Evolutionary conservation across 345 rosid species (phyloP).

Genomic region (Adansonia digitata): DNA sequence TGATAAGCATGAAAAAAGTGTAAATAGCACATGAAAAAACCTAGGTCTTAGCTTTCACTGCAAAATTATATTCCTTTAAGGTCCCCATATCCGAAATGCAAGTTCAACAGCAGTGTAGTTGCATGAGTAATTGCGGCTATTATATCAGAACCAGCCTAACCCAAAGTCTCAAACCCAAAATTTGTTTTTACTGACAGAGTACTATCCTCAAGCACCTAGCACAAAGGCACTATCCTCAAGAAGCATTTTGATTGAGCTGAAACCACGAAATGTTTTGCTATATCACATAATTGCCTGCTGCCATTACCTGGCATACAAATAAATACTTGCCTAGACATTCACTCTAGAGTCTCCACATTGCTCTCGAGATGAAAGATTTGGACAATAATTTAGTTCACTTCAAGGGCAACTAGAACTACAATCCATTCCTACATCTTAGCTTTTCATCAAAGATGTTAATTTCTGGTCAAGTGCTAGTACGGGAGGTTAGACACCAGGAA

Average conservation of each 20-base stretch:
- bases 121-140: no score
- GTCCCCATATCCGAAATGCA: no score
- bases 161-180: no score
- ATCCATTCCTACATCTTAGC: not conserved
- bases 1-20: slow-evolving; percentile 9
- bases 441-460: not conserved
- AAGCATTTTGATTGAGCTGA: no score
- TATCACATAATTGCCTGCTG: no score
- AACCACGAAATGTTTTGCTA: no score
- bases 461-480: not conserved
- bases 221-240: no score
- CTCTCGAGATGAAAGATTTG: not conserved
- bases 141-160: no score
- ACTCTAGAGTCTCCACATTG: not conserved
- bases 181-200: no score
- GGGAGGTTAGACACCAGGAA: not conserved
- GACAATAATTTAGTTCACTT: not conserved
- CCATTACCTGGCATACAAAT: slow-evolving; percentile 2
- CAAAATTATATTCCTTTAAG: not conserved
- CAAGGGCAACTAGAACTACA: not conserved
- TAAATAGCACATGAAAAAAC: not conserved
- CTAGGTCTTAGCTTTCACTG: not conserved
- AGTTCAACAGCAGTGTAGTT: no score
- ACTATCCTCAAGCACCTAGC: no score
- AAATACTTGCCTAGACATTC: not conserved